phyloP scores from a whole-genome alignment of 2,329 filamentous ascomycete species.

The Aspergillus chevalieri region DNA sequence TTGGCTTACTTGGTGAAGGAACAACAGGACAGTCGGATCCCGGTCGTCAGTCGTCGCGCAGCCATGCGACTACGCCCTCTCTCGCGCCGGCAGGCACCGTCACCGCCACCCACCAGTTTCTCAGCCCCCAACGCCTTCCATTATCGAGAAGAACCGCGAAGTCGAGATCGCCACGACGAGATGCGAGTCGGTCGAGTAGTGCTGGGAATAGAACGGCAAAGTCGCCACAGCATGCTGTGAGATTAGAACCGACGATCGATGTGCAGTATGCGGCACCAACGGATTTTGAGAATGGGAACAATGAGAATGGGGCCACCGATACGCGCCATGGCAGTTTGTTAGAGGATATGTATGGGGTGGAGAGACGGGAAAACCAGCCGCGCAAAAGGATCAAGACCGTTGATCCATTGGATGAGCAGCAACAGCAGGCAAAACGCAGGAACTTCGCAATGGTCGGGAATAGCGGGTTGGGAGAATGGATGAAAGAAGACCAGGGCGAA shows the following conservation, averaged over 20 bases:
- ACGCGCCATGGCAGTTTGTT: slow-evolving; percentile 47
- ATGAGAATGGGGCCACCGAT: slow-evolving; percentile 24
- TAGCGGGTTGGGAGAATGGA: slow-evolving; percentile 58
- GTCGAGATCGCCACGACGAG: slow-evolving; percentile 11
- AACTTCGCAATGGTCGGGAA: slow-evolving; percentile 45
- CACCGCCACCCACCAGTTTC: slow-evolving; percentile 15
- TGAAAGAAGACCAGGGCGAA: slow-evolving; percentile 54
- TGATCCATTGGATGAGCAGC: slow-evolving; percentile 34
- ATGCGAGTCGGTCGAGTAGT: slow-evolving; percentile 8
- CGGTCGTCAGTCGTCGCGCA: slow-evolving; percentile 8
- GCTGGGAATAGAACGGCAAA: neutral
- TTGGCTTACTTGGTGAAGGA: slow-evolving; percentile 19
- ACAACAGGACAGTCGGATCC: slow-evolving; percentile 16
- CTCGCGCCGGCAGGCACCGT: slow-evolving; percentile 22
- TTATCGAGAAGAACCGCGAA: slow-evolving; percentile 6
- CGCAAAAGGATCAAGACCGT: slow-evolving; percentile 60
- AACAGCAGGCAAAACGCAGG: slow-evolving; percentile 31
- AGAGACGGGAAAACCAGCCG: slow-evolving; percentile 57
- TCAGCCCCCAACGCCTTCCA: slow-evolving; percentile 13
- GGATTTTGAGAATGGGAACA: slow-evolving; percentile 20
- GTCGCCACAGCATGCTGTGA: slow-evolving; percentile 7
- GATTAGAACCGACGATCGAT: slow-evolving; percentile 15
- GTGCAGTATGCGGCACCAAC: slow-evolving; percentile 24
- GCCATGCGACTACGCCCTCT: slow-evolving; percentile 4
- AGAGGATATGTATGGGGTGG: slow-evolving; percentile 69